A percentile compares a stretch with the other conserved stretches of the same genome.
Conservation (phyloP, 2,329 filamentous ascomycete species). For the Graphilbum fragrans region DNA sequence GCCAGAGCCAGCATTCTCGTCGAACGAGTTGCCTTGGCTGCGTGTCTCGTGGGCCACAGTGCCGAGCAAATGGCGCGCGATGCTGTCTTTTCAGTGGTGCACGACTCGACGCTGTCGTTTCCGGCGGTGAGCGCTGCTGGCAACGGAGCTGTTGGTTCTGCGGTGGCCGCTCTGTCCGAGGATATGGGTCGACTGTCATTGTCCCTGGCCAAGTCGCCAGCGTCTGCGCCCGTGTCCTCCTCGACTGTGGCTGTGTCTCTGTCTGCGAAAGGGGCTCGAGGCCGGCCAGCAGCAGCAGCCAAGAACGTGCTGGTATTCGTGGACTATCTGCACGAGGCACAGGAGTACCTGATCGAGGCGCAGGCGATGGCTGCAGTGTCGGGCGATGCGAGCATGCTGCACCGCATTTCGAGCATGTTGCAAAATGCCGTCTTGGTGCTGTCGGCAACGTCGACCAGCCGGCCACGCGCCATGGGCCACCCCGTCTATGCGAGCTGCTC, state of each 20-base stretch:
- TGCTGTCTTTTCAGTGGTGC: slow-evolving; percentile 77
- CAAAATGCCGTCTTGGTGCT: slow-evolving; percentile 55
- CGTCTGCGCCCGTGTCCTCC: neutral
- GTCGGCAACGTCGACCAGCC: slow-evolving; percentile 43
- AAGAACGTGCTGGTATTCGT: slow-evolving; percentile 33
- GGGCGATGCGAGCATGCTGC: slow-evolving; percentile 46
- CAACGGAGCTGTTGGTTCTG: neutral
- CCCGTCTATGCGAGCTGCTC: slow-evolving; percentile 49
- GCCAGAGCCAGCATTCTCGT: slow-evolving; percentile 23
- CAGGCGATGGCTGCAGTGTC: slow-evolving; percentile 43
- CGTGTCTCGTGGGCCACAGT: slow-evolving; percentile 55
- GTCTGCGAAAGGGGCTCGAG: neutral
- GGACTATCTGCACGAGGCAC: slow-evolving; percentile 50
- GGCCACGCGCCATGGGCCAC: slow-evolving; percentile 31
- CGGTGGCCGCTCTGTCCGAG: slow-evolving; percentile 18
- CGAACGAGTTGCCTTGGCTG: slow-evolving; percentile 52
- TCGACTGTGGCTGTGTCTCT: neutral
- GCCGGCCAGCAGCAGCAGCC: slow-evolving; percentile 13
- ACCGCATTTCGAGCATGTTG: slow-evolving; percentile 49
- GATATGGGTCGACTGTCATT: slow-evolving; percentile 8
- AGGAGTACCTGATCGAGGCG: slow-evolving; percentile 52
- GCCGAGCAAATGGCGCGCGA: slow-evolving; percentile 64
- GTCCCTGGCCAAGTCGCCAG: slow-evolving; percentile 22
- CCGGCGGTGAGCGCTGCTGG: slow-evolving; percentile 46
- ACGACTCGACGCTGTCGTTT: slow-evolving; percentile 85